Evolutionary conservation across 495 filamentous ascomycete species (phyloP), one percentile per base, ranked within the genome.

Genomic region (Penicillium argentinense): DNA sequence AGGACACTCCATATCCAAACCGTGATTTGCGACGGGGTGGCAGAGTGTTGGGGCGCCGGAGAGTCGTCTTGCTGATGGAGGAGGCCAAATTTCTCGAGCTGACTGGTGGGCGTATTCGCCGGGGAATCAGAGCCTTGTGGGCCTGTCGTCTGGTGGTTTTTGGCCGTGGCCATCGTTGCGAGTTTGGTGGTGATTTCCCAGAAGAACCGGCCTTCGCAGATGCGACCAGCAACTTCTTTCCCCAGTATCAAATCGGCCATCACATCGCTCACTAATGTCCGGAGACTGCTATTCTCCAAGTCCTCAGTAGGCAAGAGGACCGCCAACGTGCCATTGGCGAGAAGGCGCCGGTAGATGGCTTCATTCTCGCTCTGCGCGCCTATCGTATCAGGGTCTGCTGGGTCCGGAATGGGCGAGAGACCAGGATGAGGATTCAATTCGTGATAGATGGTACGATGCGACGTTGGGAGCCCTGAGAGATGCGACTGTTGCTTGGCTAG

Each of bases 241-340:
- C 87, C 87, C 29, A 98, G 68, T 14, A 97, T 86, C 63, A 91
- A 80, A 54, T 95, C 87, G 5, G 88, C 87, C 36, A 97, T 70
- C 19, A 97, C 80, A 64, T 97, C 91, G 29, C 82, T 79, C 44
- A 97, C 84, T 37, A 98, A 73, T 6, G 85, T 75, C 13, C 87
- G 82, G 56, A 97, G 70, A 60, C 89, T 95, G 37, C 74, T 79
- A 65, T 95, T 97, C 57, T 91, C 83, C 8, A 97, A 77, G 55
- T 97, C 91, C 60, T 97, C 91, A 13, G 88, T 93, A 4, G 93
- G 93, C 24, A 98, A 76, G 18, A 97, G 73, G 32, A 96, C 71
- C 4, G 89, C 85, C 33, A 98, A 70, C 33, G 86, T 76, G 4
- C 82, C 86, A 51, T 88, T 81, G 12, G 87, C 88, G 9, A 97